These are phyloP conservation scores for Obba rivulosa DNA, from an alignment of 768 basidiomycete species.

Conservation along the genomic window DNA sequence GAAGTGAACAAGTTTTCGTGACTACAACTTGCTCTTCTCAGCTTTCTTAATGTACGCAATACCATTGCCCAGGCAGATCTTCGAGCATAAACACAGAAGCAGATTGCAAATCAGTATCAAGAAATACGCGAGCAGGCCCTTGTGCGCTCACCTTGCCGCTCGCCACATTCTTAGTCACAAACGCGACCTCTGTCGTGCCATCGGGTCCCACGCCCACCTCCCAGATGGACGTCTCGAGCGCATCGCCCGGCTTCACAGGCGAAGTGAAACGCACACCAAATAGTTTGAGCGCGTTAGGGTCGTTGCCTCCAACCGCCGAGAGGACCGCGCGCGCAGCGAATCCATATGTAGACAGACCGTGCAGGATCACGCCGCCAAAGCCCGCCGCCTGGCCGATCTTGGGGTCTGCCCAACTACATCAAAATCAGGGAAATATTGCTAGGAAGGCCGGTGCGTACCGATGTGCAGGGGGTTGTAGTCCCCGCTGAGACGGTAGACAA, in stretches of 20 bases:
- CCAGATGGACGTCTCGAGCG: conserved; percentile 75
- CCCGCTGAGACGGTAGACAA: conserved; percentile 43
- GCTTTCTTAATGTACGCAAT: conserved; percentile 57
- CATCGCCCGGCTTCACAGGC: conserved; percentile 80
- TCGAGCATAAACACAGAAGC: not conserved
- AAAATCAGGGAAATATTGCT: conserved; percentile 34
- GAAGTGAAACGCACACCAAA: conserved; percentile 77
- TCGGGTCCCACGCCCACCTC: conserved; percentile 51
- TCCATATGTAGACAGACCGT: conserved; percentile 79
- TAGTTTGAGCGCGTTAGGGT: conserved; percentile 56
- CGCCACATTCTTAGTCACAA: conserved; percentile 32
- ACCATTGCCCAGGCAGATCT: conserved; percentile 56
- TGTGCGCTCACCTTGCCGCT: conserved; percentile 32
- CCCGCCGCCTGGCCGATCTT: conserved; percentile 64
- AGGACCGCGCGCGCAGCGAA: conserved; percentile 78
- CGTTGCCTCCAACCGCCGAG: conserved; percentile 51
- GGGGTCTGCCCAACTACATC: conserved; percentile 63
- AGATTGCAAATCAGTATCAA: not conserved
- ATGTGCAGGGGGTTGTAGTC: conserved; percentile 51
- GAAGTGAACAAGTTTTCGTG: not conserved
- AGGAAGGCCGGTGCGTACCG: conserved; percentile 24
- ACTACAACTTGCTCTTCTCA: conserved; percentile 38
- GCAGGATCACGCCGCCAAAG: conserved; percentile 82
- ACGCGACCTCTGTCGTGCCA: conserved; percentile 32
- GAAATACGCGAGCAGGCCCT: not conserved